Percentiles rank a stretch among this genome's conserved stretches.
Evolutionary conservation across 129 eudicot genomes (phyloP).

Genomic region (Lonicera japonica): DNA sequence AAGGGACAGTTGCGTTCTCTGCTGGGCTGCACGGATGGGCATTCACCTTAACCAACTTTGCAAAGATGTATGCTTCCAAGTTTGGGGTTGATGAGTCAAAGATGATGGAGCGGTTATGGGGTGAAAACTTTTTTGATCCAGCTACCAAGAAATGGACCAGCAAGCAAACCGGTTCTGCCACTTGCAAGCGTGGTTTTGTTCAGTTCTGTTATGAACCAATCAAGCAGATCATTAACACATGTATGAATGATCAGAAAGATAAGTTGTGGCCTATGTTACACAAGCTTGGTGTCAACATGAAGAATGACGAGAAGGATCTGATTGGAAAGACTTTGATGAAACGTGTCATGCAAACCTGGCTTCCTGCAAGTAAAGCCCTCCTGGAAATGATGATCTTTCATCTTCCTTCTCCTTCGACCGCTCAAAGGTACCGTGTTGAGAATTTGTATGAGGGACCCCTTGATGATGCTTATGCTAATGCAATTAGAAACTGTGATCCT

Average conservation of each 20-base stretch:
- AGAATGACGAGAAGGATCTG: constrained; percentile 32
- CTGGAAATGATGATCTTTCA: constrained; percentile 54
- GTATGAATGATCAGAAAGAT: constrained; percentile 57
- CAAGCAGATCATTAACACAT: constrained; percentile 37
- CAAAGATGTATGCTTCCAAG: constrained; percentile 58
- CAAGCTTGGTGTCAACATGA: constrained; percentile 34
- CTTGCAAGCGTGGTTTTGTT: constrained; percentile 66
- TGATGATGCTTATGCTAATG: constrained; percentile 48
- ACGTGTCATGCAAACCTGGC: constrained; percentile 17
- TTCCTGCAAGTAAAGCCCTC: constrained; percentile 48
- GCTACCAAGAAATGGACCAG: constrained; percentile 58
- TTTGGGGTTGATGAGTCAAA: constrained; percentile 57
- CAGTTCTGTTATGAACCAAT: constrained; percentile 32
- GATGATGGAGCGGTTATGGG: constrained; percentile 71
- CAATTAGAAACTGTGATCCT: constrained; percentile 59
- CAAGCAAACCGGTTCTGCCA: constrained; percentile 30
- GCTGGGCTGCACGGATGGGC: constrained; percentile 56
- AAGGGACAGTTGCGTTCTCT: constrained; percentile 65
- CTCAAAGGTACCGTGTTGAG: constrained; percentile 57
- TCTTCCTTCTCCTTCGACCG: constrained; percentile 10
- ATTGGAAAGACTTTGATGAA: constrained; percentile 31
- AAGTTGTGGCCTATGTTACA: constrained; percentile 40
- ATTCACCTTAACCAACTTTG: constrained; percentile 39
- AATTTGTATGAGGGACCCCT: constrained; percentile 54
- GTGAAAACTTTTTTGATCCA: constrained; percentile 44